Conservation (phyloP, 148 eudicot species). For the Dianthus caryophyllus region DNA sequence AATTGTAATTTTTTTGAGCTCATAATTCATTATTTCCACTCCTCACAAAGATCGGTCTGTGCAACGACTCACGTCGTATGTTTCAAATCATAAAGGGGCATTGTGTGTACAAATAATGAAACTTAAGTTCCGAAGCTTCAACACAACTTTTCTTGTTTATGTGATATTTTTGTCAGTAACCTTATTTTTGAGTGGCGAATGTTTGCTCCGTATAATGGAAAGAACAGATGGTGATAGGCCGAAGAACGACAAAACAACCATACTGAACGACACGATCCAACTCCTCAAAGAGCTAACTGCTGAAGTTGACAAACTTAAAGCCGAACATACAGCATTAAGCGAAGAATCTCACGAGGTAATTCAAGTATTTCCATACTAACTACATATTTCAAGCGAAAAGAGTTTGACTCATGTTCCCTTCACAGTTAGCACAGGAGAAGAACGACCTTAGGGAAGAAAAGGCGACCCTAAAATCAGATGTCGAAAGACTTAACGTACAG, state of each 20-base stretch:
- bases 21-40: not conserved
- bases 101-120: not conserved
- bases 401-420: slow-evolving; percentile 1
- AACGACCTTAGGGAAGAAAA: slow-evolving; percentile 83
- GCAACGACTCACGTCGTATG: not conserved
- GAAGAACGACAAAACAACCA: slow-evolving; percentile 77
- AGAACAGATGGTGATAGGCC: slow-evolving; percentile 82
- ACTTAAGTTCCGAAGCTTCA: not conserved
- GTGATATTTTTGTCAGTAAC: not conserved
- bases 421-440: slow-evolving; percentile 84
- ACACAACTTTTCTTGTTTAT: not conserved
- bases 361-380: not conserved
- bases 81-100: not conserved
- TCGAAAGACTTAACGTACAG: slow-evolving; percentile 62
- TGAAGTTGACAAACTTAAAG: slow-evolving; percentile 65
- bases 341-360: slow-evolving; percentile 83
- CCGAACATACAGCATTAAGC: slow-evolving; percentile 57
- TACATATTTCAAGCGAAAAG: not conserved
- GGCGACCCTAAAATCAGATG: slow-evolving; percentile 69
- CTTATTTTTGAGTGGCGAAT: slow-evolving; percentile 1
- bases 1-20: not conserved
- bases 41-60: not conserved
- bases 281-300: slow-evolving; percentile 68
- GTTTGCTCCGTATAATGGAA: slow-evolving; percentile 13
- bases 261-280: slow-evolving; percentile 73